phyloP scores from a whole-genome alignment of 164 flowering plant genomes.

The Vitis labrusca region DNA sequence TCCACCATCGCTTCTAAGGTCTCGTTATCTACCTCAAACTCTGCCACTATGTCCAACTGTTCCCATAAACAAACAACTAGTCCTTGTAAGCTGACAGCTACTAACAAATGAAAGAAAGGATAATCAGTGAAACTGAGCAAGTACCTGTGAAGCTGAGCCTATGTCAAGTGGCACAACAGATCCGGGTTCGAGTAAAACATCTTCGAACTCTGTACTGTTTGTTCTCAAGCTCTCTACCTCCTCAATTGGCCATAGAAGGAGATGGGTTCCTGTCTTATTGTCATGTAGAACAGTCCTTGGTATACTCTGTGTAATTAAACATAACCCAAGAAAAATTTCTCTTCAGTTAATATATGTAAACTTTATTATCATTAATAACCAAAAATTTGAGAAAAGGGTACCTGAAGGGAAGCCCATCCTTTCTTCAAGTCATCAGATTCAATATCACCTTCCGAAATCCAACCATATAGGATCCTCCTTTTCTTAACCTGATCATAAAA shows the following conservation, averaged over 20 bases:
- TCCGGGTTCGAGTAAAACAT: conserved; percentile 45
- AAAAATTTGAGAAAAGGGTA: conserved; percentile 4
- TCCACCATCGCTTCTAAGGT: conserved; percentile 21
- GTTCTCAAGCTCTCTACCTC: conserved; percentile 59
- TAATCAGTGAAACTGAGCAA: not conserved
- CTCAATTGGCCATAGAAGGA: conserved; percentile 75
- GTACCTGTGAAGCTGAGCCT: conserved; percentile 49
- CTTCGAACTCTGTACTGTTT: conserved; percentile 21
- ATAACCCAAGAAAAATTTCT: no score
- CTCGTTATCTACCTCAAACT: conserved; percentile 41
- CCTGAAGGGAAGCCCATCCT: conserved; percentile 69
- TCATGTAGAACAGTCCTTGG: conserved; percentile 61
- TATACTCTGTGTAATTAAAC: conserved; percentile 38
- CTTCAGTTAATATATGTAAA: no score
- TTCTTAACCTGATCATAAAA: conserved; percentile 44
- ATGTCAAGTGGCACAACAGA: conserved; percentile 41
- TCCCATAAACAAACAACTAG: not conserved
- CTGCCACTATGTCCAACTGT: conserved; percentile 56
- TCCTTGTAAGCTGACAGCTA: not conserved
- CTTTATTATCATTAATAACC: no score
- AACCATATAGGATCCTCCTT: conserved; percentile 53
- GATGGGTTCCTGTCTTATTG: conserved; percentile 41
- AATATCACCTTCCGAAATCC: conserved; percentile 53
- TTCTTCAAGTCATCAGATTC: conserved; percentile 41
- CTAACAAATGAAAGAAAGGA: not conserved